Evolutionary conservation across 345 rosid genomes (phyloP), one percentile per base, ranked within the genome.

Genomic region (Microthlaspi erraticum): DNA sequence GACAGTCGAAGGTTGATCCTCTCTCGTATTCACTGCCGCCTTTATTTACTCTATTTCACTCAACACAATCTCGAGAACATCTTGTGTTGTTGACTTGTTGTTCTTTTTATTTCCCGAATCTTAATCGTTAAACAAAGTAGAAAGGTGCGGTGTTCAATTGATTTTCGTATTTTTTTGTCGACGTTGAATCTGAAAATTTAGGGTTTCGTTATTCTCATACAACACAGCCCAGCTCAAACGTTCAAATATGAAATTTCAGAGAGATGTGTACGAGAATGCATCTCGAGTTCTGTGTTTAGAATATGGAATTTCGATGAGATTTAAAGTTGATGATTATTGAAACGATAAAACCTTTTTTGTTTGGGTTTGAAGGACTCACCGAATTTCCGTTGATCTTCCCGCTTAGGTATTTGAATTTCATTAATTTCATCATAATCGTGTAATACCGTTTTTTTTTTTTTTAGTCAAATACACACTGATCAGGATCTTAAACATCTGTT

Each of bases 1-100:
- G 13, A 42, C 45, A 29, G 18, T 8, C 54, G 14, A 55, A 68
- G 64, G 72, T 68, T 12, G 36, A 57, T 68, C 38, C 34, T 20
- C 38, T 42, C 12, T 53, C 51, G 16, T 31, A n/a, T 23, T 50
- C 48, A 29, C 5, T 19, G 31, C 18, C 43, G 4, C 18, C 8
- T 3, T 44, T 8, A 9, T 10, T 10, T n/a, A 20, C 64, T 59
- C 19, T 39, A 17, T 61, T 14, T 44, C 14, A 19, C n/a, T 18
- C 19, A 48, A 33, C 56, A 18, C 68, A 19, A 23, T 36, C 31
- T 64, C 32, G 14, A 19, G 2, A 49, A 49, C 36, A 31, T 45
- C 42, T 10, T 16, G 67, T 49, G n/a, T 20, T n/a, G n/a, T n/a
- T n/a, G n/a, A n/a, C n/a, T n/a, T n/a, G n/a, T n/a, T n/a, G 1